Evolutionary conservation across 1,139 yeast species (phyloP), one percentile per base, ranked within the genome.

Genomic region (Ogataea hybrid): DNA sequence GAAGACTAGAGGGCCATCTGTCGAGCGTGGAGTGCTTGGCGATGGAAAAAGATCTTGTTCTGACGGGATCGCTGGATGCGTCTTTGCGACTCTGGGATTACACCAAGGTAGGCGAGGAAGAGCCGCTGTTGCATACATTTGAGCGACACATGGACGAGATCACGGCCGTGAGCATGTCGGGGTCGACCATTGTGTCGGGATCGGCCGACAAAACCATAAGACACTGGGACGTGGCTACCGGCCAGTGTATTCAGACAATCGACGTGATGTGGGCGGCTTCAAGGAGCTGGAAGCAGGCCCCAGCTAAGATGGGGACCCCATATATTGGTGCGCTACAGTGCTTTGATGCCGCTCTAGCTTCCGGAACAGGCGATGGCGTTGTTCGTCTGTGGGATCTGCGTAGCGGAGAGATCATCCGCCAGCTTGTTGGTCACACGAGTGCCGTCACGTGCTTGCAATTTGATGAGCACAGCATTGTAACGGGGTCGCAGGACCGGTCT

Each of bases 311-410:
- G 27, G 47, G 20, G 32, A 52, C 53, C 27, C 71, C 75, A 12
- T 77, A 74, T 51, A 77, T 78, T 12, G 79, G 81, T 0, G 78
- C 82, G 1, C 53, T 79, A 32, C 92, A 82, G 55, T 76, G 81
- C 41, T 79, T 70, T 55, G 86, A 80, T 51, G 84, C 85, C 0
- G 89, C 87, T 1, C 66, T 79, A 54, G 92, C 86, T 0, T 78
- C 88, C 0, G 92, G 92, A 25, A 79, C 89, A 0, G 80, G 79
- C 33, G 92, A 84, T 57, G 90, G 90, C 9, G 59, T 80, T 7
- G 87, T 84, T 8, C 65, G 90, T 43, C 65, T 84, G 31, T 84
- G 92, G 92, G 92, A 84, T 61, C 62, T 84, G 49, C 71, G 90
- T 48, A 70, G 78, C 21, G 88, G 88, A 5, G 81, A 78, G 50